Evolutionary conservation across 2,329 filamentous ascomycete genomes (phyloP).

Genomic region (Fusarium agapanthi): DNA sequence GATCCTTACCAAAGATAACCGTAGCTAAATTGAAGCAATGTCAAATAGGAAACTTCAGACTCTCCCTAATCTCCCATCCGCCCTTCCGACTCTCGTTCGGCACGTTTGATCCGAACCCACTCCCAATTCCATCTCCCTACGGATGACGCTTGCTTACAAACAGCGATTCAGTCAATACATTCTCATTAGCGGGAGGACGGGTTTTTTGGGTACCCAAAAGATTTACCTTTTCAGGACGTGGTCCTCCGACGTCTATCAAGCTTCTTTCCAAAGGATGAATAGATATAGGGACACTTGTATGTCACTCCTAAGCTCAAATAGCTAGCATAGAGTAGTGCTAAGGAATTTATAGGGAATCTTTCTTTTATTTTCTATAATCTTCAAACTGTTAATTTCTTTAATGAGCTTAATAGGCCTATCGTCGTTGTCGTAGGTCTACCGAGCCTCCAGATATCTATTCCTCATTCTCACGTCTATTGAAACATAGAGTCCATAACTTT

Average conservation of each 20-base stretch:
- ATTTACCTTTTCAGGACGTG: fast-evolving
- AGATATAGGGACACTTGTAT: too few relatives aligned
- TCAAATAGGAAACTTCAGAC: background rate
- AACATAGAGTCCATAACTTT: too few relatives aligned
- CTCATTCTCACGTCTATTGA: too few relatives aligned
- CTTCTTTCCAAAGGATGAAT: background rate
- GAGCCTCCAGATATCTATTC: too few relatives aligned
- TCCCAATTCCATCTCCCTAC: background rate
- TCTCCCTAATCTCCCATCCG: background rate
- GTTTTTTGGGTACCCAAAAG: fast-evolving
- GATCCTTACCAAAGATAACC: fast-evolving
- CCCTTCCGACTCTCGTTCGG: background rate
- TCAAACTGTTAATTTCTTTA: background rate
- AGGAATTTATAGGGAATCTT: background rate
- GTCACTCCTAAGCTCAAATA: fast-evolving
- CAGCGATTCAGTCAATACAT: fast-evolving
- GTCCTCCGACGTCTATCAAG: background rate
- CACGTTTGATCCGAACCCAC: background rate
- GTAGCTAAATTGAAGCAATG: too few relatives aligned
- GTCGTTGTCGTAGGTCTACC: too few relatives aligned
- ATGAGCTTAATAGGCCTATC: fast-evolving
- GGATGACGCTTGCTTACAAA: too few relatives aligned
- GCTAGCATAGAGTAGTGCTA: too few relatives aligned
- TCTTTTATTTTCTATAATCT: background rate
- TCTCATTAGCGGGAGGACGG: too few relatives aligned